phyloP scores from a whole-genome alignment of 2,329 filamentous ascomycete genomes.

The Shiraia sp. region DNA sequence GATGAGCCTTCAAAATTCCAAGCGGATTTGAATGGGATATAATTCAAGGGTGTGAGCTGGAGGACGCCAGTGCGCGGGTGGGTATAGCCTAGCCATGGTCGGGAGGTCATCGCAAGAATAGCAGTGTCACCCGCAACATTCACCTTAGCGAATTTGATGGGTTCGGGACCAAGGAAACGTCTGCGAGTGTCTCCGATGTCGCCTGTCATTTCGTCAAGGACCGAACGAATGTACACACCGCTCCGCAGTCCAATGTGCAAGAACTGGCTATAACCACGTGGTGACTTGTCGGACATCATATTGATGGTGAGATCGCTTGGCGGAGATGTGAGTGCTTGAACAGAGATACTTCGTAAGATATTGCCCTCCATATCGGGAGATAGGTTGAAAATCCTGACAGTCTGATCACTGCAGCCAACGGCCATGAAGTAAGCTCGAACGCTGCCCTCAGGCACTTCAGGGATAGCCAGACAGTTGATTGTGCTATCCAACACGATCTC shows the following conservation, averaged over 20 bases:
- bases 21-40: conserved; percentile 85
- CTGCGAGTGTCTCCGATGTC: conserved; percentile 94
- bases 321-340: conserved; percentile 88
- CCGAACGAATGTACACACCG: conserved; percentile 92
- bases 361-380: conserved; percentile 77
- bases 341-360: conserved; percentile 82
- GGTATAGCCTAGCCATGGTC: conserved; percentile 95
- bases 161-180: conserved; percentile 89
- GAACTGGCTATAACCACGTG: conserved; percentile 85
- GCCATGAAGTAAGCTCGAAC: conserved; percentile 90
- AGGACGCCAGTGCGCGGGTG: conserved; percentile 86
- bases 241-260: conserved; percentile 95
- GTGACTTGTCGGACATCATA: conserved; percentile 91
- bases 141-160: conserved; percentile 89
- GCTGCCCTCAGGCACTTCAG: conserved; percentile 87
- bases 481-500: conserved; percentile 94
- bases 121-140: conserved; percentile 82
- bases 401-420: conserved; percentile 95
- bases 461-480: conserved; percentile 91
- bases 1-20: conserved; percentile 98
- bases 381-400: conserved; percentile 87
- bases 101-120: conserved; percentile 85
- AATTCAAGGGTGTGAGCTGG: conserved; percentile 89
- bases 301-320: conserved; percentile 90
- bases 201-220: conserved; percentile 92